These are phyloP conservation scores for Saksenaea oblongispora DNA, from an alignment of 371 early-diverging fungal genomes.

Conservation along the genomic window DNA sequence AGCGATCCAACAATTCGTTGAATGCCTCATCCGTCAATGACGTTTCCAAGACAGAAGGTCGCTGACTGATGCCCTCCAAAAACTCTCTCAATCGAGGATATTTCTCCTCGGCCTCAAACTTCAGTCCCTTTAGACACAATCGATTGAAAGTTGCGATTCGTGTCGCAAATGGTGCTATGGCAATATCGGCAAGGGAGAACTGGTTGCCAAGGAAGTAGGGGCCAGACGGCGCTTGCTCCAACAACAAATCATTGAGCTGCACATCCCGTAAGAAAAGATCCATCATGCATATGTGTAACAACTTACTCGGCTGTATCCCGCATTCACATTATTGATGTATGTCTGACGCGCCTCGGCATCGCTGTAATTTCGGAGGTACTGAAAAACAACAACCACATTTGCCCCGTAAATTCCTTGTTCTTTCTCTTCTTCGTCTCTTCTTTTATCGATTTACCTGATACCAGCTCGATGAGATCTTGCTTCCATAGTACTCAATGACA, in stretches of 20 bases:
- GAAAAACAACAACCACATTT: slow-evolving; percentile 4
- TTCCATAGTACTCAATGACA: slow-evolving; percentile 54
- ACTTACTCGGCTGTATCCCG: slow-evolving; percentile 7
- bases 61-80: slow-evolving; percentile 25
- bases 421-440: neutral
- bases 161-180: slow-evolving; percentile 50
- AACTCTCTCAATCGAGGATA: slow-evolving; percentile 34
- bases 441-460: slow-evolving; percentile 17
- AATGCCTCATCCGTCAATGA: slow-evolving; percentile 27
- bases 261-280: neutral
- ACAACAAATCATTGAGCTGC: slow-evolving; percentile 44
- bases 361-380: neutral
- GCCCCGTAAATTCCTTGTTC: neutral
- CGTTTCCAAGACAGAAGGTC: slow-evolving; percentile 29
- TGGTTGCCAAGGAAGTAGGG: slow-evolving; percentile 65
- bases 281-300: neutral
- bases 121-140: slow-evolving; percentile 14
- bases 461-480: slow-evolving; percentile 34
- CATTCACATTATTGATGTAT: slow-evolving; percentile 1
- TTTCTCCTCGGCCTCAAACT: slow-evolving; percentile 19
- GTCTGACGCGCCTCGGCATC: slow-evolving; percentile 5
- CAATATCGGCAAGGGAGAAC: slow-evolving; percentile 63
- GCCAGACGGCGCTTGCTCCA: slow-evolving; percentile 49
- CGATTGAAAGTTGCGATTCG: slow-evolving; percentile 27
- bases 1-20: neutral